Base-by-base conservation (phyloP, 2,329 filamentous ascomycete genomes). In the Helotiales sp. region DNA sequence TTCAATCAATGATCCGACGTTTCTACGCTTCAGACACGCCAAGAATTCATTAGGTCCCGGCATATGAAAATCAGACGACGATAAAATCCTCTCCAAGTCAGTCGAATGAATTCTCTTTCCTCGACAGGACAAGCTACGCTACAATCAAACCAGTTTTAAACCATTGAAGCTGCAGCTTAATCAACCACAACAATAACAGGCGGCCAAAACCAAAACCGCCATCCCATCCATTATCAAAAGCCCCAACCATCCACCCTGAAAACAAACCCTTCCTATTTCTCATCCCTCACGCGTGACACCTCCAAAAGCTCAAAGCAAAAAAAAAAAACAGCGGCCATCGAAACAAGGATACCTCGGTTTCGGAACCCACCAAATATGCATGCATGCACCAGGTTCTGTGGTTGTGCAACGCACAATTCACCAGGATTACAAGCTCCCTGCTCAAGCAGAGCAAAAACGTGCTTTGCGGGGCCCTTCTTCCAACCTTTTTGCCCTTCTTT, bases 21-120 rank as follows among this genome's bases (percentile, higher is more conserved):
- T 50, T 52, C 55, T 63, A 45, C 32, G 24, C 13, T 61, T 58
- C 47, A 52, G 59, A 54, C 63, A 6, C 32, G 63, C 63, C 63
- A 61, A 65, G 55, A 13, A 28, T 32, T 20, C 28, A 34, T n/a
- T n/a, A 28, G 50, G 50, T 54, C 50, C 50, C 50, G 50, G 50
- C 50, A 54, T 34, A 32, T 54, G 28, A 54, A n/a, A 34, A 34
- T 54, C 28, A 28, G 50, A 54, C 26, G 50, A 30, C 17, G 26
- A 52, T 24, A 52, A 17, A 6, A 50, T 50, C 24, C 47, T 28
- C 17, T 50, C 10, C 10, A 15, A 5, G 37, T 43, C n/a, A n/a
- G n/a, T n/a, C n/a, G n/a, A n/a, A n/a, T n/a, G n/a, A n/a, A n/a
- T n/a, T n/a, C n/a, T n/a, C n/a, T n/a, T n/a, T n/a, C n/a, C n/a